A percentile compares a stretch with the other conserved stretches of the same genome.
Conservation (phyloP, 352 stramenopile genomes). For the Blastocystis sp. region DNA sequence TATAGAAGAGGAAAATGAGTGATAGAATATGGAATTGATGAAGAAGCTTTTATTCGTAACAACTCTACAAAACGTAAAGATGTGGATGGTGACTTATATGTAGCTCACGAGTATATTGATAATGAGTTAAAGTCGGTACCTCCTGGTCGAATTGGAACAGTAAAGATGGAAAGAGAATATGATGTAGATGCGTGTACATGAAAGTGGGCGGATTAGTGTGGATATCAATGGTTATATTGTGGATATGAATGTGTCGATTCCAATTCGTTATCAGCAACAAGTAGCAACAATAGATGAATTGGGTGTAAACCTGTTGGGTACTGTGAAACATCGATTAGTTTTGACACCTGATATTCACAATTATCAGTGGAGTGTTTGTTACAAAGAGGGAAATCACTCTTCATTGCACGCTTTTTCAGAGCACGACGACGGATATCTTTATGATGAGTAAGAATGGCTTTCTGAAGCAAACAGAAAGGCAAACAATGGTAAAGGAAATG, state of each 20-base stretch:
- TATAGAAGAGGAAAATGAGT: not conserved
- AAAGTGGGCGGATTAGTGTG: conserved; percentile 48
- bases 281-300: conserved; percentile 50
- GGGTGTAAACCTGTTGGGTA: not conserved
- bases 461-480: conserved; percentile 42
- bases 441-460: conserved; percentile 78
- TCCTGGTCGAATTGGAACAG: conserved; percentile 23
- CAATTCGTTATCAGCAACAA: conserved; percentile 56
- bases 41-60: conserved; percentile 31
- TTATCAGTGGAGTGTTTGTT: conserved; percentile 48
- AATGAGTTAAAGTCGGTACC: conserved; percentile 38
- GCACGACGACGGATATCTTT: conserved; percentile 80
- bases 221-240: conserved; percentile 61
- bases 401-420: conserved; percentile 81
- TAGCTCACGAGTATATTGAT: conserved; percentile 50
- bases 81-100: not conserved
- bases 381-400: conserved; percentile 76
- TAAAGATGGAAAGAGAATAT: not conserved
- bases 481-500: conserved; percentile 52
- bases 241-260: conserved; percentile 65
- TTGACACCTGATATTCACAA: conserved; percentile 47
- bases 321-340: conserved; percentile 51
- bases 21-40: conserved; percentile 53
- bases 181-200: conserved; percentile 58
- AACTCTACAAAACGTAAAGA: conserved; percentile 31